Percentiles rank a stretch among this genome's conserved stretches.
Evolutionary conservation across 1,139 yeast species (phyloP).

Genomic region (Geotrichum aggregatum): DNA sequence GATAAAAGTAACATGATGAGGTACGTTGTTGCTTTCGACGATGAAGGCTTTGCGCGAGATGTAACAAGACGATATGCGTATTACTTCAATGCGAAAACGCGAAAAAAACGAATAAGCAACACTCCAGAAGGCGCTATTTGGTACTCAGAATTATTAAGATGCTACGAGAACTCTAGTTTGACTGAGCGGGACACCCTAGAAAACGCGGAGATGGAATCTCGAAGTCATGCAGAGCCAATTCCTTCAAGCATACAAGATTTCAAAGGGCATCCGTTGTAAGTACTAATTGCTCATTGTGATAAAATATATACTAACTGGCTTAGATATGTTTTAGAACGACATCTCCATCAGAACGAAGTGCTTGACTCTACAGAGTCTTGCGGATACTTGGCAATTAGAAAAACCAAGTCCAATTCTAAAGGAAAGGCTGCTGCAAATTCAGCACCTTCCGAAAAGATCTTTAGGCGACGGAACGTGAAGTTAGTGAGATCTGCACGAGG

Average conservation of each 20-base stretch:
- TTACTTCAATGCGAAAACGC: constrained; percentile 65
- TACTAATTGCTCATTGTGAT: not conserved
- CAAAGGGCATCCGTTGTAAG: constrained; percentile 67
- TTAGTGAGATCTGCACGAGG: constrained; percentile 67
- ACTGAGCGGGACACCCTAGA: constrained; percentile 61
- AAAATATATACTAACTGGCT: not conserved
- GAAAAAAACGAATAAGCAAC: constrained; percentile 65
- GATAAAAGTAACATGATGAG: constrained; percentile 58
- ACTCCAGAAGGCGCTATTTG: constrained; percentile 53
- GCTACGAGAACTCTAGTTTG: constrained; percentile 24
- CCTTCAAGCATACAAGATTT: constrained; percentile 82
- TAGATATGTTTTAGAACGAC: constrained; percentile 69
- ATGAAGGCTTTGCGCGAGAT: constrained; percentile 63
- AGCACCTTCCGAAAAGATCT: constrained; percentile 45
- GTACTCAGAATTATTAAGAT: constrained; percentile 46
- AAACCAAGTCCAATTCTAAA: constrained; percentile 4
- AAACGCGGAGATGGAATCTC: constrained; percentile 59
- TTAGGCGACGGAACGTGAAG: constrained; percentile 61
- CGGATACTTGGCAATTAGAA: constrained; percentile 55
- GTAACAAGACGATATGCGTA: constrained; percentile 79
- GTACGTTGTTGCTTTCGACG: constrained; percentile 75
- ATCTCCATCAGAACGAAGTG: constrained; percentile 66
- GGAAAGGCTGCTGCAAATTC: not conserved
- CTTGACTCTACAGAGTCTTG: constrained; percentile 66
- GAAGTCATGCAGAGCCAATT: constrained; percentile 75